Base-by-base conservation (phyloP, 257 asterid species). In the Misopates orontium region DNA sequence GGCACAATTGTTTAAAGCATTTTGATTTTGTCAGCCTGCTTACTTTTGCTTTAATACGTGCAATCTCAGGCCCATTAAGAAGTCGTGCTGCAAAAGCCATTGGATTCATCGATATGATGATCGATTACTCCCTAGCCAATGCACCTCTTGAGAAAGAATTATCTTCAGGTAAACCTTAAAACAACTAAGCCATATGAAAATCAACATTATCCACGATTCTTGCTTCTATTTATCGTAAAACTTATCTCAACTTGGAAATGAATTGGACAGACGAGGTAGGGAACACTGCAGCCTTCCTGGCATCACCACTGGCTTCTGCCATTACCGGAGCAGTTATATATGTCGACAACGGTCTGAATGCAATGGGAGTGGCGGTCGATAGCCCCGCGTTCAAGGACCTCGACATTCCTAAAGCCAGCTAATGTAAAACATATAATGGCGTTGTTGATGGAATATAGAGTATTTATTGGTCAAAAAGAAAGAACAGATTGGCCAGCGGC, bases 21-120 rank as follows among this genome's bases (percentile, higher is more conserved):
- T 52, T 51, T 45, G 0, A 42, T 31, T 54, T 20, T 64, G 65
- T 67, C 8, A 36, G 40, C 50, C 51, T 45, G 3, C 53, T 51
- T 12, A 45, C 14, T 44, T 8, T 59, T 67, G 32, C 58, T 55
- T 67, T 49, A n/a, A 1, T 31, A n/a, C 28, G 23, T 48, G 47
- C 41, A 72, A 31, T 8, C 78, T 16, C 77, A 87, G 97, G 97
- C 7, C 97, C 96, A 18, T 66, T 90, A 51, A 79, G 97, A 76
- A 90, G 97, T 62, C 90, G 96, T 4, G 97, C 96, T 42, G 96
- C 96, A 66, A 90, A 90, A 80, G 96, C 97, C 47, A 90, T 90
- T 44, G 96, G 97, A 60, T 90, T 90, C 70, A 85, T 90, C 20
- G 96, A 90, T 56, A 90, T 84, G 95, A 85, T 90, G 97, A 87